phyloP scores from a whole-genome alignment of 1,284 basidiomycete genomes.

The Fistulina hepatica region DNA sequence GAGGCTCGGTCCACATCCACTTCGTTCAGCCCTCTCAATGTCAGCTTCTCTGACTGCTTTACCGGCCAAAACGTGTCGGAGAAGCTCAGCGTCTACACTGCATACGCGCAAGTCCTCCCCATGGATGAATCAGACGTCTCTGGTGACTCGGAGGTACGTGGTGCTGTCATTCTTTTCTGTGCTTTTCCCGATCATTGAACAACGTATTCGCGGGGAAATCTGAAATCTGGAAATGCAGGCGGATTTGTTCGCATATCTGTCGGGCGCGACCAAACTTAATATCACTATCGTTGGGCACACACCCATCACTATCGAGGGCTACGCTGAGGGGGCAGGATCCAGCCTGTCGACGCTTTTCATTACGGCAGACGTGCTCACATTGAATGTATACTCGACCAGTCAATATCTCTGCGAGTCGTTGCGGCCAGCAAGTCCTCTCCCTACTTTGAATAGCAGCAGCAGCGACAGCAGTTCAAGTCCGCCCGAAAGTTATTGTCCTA shows the following conservation, averaged over 20 bases:
- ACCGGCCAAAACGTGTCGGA: constrained; percentile 32
- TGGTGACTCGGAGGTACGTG: no score
- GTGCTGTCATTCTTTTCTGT: no score
- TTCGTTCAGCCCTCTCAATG: constrained; percentile 42
- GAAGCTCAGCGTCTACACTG: constrained; percentile 56
- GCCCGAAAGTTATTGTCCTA: constrained; percentile 80
- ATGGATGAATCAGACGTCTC: constrained; percentile 29
- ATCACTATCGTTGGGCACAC: constrained; percentile 54
- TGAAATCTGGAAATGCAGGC: no score
- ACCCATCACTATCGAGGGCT: constrained; percentile 47
- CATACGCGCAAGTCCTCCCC: constrained; percentile 65
- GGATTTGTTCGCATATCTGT: no score
- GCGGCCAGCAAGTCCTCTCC: constrained; percentile 62
- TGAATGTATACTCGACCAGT: constrained; percentile 58
- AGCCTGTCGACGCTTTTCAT: constrained; percentile 78
- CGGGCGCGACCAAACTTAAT: constrained; percentile 45
- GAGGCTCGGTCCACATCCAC: no score
- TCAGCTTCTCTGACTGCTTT: constrained; percentile 52
- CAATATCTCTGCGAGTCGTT: constrained; percentile 68
- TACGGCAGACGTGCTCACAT: constrained; percentile 68
- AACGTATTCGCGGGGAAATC: no score
- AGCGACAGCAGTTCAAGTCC: no score
- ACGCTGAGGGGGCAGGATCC: constrained; percentile 39
- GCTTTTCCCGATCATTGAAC: no score
- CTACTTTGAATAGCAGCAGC: constrained; percentile 27